Percentiles rank a stretch among this genome's conserved stretches.
These are phyloP conservation scores for Euphorbia tirucalli DNA, from an alignment of 345 rosid genomes.

Conservation along the genomic window DNA sequence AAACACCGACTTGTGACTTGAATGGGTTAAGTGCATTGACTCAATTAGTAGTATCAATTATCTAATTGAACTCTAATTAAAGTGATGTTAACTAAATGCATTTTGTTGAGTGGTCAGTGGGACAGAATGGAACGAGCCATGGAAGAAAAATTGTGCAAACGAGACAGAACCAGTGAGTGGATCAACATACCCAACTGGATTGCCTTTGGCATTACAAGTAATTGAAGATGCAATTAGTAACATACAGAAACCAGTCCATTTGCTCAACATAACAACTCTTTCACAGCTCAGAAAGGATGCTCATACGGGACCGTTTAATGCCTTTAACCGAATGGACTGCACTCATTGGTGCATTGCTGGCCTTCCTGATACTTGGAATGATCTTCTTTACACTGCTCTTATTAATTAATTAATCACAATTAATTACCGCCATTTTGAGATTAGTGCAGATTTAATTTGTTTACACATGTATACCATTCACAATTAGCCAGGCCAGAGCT, in stretches of 20 bases:
- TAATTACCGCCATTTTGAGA: too few relatives aligned
- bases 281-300: constrained; percentile 74
- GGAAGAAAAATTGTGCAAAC: constrained; percentile 42
- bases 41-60: too few relatives aligned
- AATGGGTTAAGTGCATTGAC: too few relatives aligned
- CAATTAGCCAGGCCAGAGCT: too few relatives aligned
- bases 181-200: constrained; percentile 37
- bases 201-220: constrained; percentile 39
- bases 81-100: too few relatives aligned
- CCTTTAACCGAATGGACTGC: constrained; percentile 60
- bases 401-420: constrained; percentile 1
- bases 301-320: constrained; percentile 52
- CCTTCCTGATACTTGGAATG: constrained; percentile 61
- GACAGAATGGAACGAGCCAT: constrained; percentile 50
- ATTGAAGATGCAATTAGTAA: constrained; percentile 39
- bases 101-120: too few relatives aligned
- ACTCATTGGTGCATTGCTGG: constrained; percentile 79
- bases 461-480: background rate
- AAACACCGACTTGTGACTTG: too few relatives aligned
- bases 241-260: constrained; percentile 47
- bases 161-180: constrained; percentile 44
- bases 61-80: too few relatives aligned
- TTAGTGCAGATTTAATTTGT: too few relatives aligned
- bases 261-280: constrained; percentile 57
- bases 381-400: constrained; percentile 48